phyloP scores from a whole-genome alignment of 75 land plant species.

The Pinus albicaulis region DNA sequence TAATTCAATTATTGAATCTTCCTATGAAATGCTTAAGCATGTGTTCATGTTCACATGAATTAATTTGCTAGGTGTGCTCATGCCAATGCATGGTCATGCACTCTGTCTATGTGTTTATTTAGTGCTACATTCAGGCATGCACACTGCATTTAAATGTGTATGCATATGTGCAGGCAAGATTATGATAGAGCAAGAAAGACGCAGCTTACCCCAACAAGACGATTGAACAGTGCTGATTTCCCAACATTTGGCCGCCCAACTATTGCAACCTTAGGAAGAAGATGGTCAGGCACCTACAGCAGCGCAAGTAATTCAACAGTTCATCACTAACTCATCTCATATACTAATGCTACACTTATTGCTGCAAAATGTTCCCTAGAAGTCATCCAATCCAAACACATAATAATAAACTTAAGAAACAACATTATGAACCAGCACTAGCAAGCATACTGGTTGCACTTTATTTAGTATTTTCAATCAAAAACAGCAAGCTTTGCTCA shows the following conservation, averaged over 20 bases:
- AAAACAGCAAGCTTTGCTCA: too few species aligned
- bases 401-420: too few species aligned
- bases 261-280: constrained; percentile 88
- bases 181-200: constrained; percentile 4
- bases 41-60: not conserved
- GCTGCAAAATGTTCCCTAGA: too few species aligned
- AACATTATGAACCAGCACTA: too few species aligned
- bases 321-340: too few species aligned
- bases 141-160: not conserved
- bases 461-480: too few species aligned
- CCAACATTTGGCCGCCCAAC: constrained; percentile 99
- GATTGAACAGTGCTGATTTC: constrained; percentile 96
- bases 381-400: too few species aligned
- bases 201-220: constrained; percentile 86
- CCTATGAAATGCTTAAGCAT: not conserved
- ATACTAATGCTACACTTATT: too few species aligned
- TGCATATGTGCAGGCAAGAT: not conserved
- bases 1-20: not conserved
- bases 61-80: not conserved
- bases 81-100: not conserved
- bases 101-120: not conserved
- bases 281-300: constrained; percentile 81
- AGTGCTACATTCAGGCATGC: not conserved
- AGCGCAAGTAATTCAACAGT: too few species aligned
- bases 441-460: too few species aligned